These are phyloP conservation scores for Amoebophrya sp. DNA, from an alignment of 169 alveolate species.

Conservation along the genomic window DNA sequence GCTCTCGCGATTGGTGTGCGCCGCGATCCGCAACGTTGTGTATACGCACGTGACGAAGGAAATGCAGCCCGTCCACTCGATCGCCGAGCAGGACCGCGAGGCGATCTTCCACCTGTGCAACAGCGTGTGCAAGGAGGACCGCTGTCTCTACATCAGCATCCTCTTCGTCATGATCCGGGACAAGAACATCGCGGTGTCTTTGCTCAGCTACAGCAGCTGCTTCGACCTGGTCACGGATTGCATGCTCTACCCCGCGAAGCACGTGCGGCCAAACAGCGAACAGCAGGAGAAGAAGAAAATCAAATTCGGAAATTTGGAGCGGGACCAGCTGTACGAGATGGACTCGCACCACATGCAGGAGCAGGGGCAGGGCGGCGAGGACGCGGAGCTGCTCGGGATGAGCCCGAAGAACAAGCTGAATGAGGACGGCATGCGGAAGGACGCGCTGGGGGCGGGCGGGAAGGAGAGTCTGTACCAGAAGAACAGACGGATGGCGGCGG, in stretches of 20 bases:
- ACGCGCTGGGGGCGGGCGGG: not conserved
- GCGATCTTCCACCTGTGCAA: not conserved
- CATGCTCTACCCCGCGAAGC: not conserved
- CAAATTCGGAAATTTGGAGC: not conserved
- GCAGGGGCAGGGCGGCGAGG: too few species aligned
- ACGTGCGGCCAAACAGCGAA: not conserved
- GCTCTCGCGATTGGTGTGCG: not conserved
- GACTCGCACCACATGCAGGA: not conserved
- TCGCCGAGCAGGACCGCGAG: not conserved
- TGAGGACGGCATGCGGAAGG: not conserved
- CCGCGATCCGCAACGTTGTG: not conserved
- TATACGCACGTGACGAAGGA: not conserved
- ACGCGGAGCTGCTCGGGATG: too few species aligned
- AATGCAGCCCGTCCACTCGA: not conserved
- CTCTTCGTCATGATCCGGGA: not conserved
- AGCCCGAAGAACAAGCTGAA: too few species aligned
- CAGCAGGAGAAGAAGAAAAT: not conserved
- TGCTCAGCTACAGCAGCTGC: not conserved
- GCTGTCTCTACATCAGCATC: not conserved
- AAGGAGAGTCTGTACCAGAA: not conserved
- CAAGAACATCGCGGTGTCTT: not conserved
- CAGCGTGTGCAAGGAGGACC: conserved; percentile 4
- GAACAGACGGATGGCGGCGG: not conserved
- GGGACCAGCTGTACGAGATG: conserved; percentile 1
- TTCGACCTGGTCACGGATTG: not conserved